These are phyloP conservation scores for Stephanocyclus meneghinianus DNA, from an alignment of 352 stramenopile species.

Conservation along the genomic window DNA sequence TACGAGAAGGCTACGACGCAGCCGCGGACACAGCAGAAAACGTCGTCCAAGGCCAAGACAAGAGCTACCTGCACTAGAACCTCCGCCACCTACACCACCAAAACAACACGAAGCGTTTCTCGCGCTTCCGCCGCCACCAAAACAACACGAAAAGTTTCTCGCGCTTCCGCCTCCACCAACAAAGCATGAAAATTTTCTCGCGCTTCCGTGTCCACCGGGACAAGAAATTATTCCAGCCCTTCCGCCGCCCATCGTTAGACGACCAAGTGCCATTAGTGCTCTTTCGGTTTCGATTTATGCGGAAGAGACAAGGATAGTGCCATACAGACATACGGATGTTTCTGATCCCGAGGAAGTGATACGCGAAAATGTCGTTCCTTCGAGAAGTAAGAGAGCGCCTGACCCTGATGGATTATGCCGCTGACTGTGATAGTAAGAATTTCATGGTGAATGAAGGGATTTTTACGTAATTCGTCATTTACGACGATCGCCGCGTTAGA, in stretches of 20 bases:
- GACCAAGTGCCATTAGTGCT: constrained; percentile 8
- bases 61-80: not conserved
- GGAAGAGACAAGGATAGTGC: not conserved
- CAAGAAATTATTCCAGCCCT: not conserved
- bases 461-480: too few species aligned
- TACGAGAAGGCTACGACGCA: not conserved
- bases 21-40: not conserved
- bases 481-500: too few species aligned
- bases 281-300: constrained; percentile 9
- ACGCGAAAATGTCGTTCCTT: not conserved
- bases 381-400: not conserved
- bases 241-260: not conserved
- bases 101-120: not conserved
- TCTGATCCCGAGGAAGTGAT: not conserved
- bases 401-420: not conserved
- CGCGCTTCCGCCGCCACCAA: not conserved
- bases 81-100: not conserved
- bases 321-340: not conserved
- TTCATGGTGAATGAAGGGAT: too few species aligned
- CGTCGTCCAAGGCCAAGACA: not conserved
- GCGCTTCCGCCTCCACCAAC: not conserved
- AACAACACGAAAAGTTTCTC: not conserved
- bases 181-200: not conserved
- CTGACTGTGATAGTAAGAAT: not conserved
- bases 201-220: not conserved